Conservation (phyloP, 2,329 filamentous ascomycete species). For the Phyllosticta citribraziliensis region DNA sequence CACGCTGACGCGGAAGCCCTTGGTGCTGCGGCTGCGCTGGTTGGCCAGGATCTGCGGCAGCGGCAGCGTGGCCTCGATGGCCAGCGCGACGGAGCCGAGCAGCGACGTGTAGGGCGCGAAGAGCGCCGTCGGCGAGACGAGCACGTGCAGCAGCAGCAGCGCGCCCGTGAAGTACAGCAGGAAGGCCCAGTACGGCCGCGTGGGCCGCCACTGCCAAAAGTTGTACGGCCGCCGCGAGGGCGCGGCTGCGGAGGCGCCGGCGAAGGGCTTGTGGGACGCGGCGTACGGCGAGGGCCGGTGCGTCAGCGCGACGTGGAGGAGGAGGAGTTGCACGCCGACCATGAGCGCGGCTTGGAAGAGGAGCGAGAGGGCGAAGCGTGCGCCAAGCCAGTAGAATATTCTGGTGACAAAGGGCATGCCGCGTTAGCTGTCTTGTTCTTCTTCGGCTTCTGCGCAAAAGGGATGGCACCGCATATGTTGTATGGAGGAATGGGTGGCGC, state of each 20-base stretch:
- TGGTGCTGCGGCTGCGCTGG: slow-evolving; percentile 56
- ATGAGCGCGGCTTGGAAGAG: slow-evolving; percentile 52
- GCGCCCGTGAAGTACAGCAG: slow-evolving; percentile 55
- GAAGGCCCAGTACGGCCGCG: slow-evolving; percentile 73
- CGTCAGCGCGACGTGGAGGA: slow-evolving; percentile 52
- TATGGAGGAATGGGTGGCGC: not conserved
- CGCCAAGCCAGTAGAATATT: slow-evolving; percentile 57
- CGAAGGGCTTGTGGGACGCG: slow-evolving; percentile 48
- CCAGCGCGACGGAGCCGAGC: slow-evolving; percentile 66
- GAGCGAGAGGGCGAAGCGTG: slow-evolving; percentile 48
- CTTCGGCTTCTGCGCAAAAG: not conserved
- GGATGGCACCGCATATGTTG: not conserved
- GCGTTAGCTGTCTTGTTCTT: not conserved
- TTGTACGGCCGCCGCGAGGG: slow-evolving; percentile 53
- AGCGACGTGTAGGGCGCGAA: slow-evolving; percentile 56
- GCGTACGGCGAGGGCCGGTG: slow-evolving; percentile 39
- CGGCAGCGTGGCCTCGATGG: slow-evolving; percentile 71
- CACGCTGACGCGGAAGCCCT: slow-evolving; percentile 67
- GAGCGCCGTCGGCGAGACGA: slow-evolving; percentile 50
- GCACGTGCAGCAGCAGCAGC: slow-evolving; percentile 55
- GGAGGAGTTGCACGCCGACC: slow-evolving; percentile 47
- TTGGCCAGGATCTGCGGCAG: slow-evolving; percentile 71
- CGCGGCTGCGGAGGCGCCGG: slow-evolving; percentile 30
- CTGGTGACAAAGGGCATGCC: slow-evolving; percentile 22
- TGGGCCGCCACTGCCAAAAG: slow-evolving; percentile 74